phyloP scores from a whole-genome alignment of 192 early-diverging fungal species.

The Gigaspora rosea region DNA sequence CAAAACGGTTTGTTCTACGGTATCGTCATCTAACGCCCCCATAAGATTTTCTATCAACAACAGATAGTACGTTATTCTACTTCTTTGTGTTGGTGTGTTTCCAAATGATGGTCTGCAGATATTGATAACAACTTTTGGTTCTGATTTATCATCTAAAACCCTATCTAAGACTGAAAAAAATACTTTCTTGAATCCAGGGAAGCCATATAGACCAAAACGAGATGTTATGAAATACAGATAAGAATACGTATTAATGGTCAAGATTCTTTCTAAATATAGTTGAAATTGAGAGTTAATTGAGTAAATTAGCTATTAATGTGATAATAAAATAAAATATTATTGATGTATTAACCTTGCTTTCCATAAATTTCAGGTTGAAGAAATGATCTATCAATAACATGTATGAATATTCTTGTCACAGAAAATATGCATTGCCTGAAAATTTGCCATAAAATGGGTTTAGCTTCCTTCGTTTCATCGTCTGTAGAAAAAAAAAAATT shows the following conservation, averaged over 20 bases:
- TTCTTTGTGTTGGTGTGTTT: constrained; percentile 37
- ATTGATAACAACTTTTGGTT: not conserved
- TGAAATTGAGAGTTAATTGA: not conserved
- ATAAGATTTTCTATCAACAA: constrained; percentile 54
- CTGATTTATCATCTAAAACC: constrained; percentile 30
- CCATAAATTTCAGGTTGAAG: constrained; percentile 28
- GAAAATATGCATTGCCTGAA: constrained; percentile 54
- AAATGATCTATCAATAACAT: constrained; percentile 40
- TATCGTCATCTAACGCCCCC: constrained; percentile 42
- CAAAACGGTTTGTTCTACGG: constrained; percentile 49
- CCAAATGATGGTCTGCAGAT: not conserved
- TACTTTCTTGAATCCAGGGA: constrained; percentile 54
- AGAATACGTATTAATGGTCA: constrained; percentile 49
- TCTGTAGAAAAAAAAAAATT: no score
- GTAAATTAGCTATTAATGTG: not conserved
- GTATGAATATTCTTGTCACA: constrained; percentile 51
- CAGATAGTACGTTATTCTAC: constrained; percentile 47
- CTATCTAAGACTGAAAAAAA: constrained; percentile 46
- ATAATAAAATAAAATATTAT: not conserved
- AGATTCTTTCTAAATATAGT: constrained; percentile 28
- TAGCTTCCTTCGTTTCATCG: not conserved
- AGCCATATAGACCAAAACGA: constrained; percentile 44
- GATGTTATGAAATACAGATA: constrained; percentile 53
- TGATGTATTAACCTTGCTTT: not conserved
- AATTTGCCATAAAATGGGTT: constrained; percentile 44